Conservation (phyloP, 1,139 yeast species). For the Kodamaea suecica region DNA sequence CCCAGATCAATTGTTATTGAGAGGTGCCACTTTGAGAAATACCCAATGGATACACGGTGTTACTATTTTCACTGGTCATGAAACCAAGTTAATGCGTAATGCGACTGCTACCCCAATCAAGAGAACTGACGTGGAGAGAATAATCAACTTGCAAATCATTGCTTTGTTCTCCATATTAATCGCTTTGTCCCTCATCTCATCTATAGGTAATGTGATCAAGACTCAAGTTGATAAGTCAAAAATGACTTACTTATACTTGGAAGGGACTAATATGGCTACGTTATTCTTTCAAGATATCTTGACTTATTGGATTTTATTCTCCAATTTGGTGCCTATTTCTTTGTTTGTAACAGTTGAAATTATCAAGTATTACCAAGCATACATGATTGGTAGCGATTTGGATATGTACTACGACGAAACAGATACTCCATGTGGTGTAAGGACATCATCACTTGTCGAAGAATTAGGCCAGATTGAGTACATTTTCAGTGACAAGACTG, state of each 20-base stretch:
- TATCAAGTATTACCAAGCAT: conserved; percentile 93
- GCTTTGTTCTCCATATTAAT: conserved; percentile 82
- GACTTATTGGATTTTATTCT: conserved; percentile 93
- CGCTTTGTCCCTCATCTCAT: conserved; percentile 70
- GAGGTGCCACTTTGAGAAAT: conserved; percentile 95
- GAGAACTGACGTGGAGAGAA: conserved; percentile 93
- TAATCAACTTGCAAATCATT: conserved; percentile 86
- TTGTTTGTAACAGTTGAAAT: conserved; percentile 93
- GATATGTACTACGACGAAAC: conserved; percentile 86
- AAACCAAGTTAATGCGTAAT: conserved; percentile 95
- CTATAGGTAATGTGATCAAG: conserved; percentile 83
- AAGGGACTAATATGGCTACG: conserved; percentile 63
- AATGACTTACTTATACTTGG: conserved; percentile 64
- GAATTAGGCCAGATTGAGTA: conserved; percentile 95
- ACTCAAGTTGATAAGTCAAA: conserved; percentile 51
- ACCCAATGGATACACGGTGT: conserved; percentile 95
- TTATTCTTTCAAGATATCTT: conserved; percentile 82
- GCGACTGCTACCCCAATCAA: conserved; percentile 98
- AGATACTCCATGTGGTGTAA: conserved; percentile 91
- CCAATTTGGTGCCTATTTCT: conserved; percentile 93
- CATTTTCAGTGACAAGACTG: conserved; percentile 94
- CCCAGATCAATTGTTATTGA: conserved; percentile 85
- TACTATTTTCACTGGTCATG: conserved; percentile 95
- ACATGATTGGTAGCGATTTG: conserved; percentile 86
- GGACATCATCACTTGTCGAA: conserved; percentile 93